Evolutionary conservation across 148 eudicot species (phyloP).

Genomic region (Vaccinium myrtillus): DNA sequence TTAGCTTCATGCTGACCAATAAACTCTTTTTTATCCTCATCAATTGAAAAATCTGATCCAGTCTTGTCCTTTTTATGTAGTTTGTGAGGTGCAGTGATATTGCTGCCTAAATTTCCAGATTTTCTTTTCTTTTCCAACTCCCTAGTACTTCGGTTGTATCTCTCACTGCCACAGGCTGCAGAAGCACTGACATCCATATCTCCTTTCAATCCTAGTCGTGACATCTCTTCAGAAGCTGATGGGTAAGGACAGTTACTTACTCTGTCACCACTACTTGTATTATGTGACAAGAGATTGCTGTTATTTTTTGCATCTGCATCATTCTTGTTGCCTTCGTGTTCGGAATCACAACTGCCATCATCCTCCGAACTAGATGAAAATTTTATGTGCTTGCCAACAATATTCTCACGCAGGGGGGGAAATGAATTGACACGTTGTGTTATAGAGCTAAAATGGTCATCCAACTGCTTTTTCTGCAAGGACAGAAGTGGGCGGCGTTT

Average conservation of each 20-base stretch:
- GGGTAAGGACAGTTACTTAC: conserved; percentile 87
- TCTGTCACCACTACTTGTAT: conserved; percentile 34
- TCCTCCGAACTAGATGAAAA: conserved; percentile 76
- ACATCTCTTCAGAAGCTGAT: conserved; percentile 76
- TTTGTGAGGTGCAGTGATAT: conserved; percentile 18
- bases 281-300: conserved; percentile 26
- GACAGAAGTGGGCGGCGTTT: conserved; percentile 67
- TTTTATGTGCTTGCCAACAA: conserved; percentile 57
- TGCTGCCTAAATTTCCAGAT: conserved; percentile 30
- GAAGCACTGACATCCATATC: conserved; percentile 30
- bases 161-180: conserved; percentile 19
- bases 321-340: conserved; percentile 27
- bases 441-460: conserved; percentile 61
- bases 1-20: conserved; percentile 17
- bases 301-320: conserved; percentile 24
- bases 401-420: conserved; percentile 45
- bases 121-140: conserved; percentile 41
- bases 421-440: conserved; percentile 59
- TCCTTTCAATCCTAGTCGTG: conserved; percentile 65
- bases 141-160: conserved; percentile 9
- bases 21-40: conserved; percentile 10
- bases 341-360: conserved; percentile 32
- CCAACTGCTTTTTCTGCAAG: conserved; percentile 61
- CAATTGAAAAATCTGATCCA: conserved; percentile 1
- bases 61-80: conserved; percentile 20